These are phyloP conservation scores for Monilinia fructigena DNA, from an alignment of 2,329 filamentous ascomycete species.

Conservation along the genomic window DNA sequence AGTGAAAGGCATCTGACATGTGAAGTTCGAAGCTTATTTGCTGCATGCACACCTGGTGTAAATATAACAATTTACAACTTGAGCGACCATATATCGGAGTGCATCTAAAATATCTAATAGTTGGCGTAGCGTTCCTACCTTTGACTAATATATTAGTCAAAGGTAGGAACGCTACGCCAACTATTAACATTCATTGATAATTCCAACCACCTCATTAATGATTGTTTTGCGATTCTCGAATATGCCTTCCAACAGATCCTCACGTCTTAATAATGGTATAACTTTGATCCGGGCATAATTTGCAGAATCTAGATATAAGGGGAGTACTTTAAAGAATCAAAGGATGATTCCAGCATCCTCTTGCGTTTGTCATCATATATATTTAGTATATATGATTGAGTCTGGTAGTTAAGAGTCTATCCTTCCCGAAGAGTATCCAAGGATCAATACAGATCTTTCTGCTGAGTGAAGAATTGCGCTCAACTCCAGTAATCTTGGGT, in stretches of 20 bases:
- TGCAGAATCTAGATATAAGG: neutral
- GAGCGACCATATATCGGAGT: neutral
- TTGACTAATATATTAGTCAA: no score
- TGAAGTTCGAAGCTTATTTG: neutral
- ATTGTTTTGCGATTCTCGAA: neutral
- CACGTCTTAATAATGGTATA: neutral
- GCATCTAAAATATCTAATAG: neutral
- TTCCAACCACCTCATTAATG: neutral
- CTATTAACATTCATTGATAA: neutral
- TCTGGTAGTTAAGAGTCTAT: neutral
- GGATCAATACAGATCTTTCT: neutral
- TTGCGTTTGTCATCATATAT: neutral
- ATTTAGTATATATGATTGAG: neutral
- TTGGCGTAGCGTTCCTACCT: no score
- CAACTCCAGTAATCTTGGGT: no score
- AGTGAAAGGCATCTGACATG: conserved; percentile 5
- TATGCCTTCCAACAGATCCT: neutral
- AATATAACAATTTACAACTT: neutral
- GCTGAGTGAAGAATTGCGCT: neutral
- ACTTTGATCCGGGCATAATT: neutral
- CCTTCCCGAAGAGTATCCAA: neutral
- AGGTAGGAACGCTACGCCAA: no score
- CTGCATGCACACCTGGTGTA: neutral
- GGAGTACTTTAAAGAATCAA: neutral
- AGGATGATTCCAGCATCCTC: neutral